Conservation (phyloP, 1,284 basidiomycete genomes). For the Tilletia setariae region DNA sequence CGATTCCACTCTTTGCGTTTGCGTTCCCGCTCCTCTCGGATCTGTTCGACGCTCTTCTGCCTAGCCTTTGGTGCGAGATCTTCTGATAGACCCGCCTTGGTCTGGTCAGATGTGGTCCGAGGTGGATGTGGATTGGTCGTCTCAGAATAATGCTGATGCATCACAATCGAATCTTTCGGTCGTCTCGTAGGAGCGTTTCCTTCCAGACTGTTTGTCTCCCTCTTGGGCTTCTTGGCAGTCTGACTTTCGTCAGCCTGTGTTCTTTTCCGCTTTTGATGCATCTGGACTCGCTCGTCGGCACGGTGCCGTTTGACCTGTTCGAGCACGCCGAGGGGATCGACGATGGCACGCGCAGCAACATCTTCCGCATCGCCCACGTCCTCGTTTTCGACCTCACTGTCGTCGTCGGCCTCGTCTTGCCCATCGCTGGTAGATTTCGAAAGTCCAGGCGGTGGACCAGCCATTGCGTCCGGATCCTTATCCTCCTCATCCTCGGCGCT, state of each 20-base stretch:
- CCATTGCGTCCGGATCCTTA: not conserved
- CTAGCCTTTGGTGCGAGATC: too few relatives aligned
- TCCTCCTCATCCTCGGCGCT: not conserved
- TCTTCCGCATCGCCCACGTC: not conserved
- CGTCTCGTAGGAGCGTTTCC: not conserved
- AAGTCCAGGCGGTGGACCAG: too few relatives aligned
- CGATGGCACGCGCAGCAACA: not conserved
- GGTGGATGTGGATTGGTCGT: not conserved
- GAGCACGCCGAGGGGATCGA: conserved; percentile 1
- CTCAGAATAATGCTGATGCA: conserved; percentile 29
- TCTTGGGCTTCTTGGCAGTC: too few relatives aligned
- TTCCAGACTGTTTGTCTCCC: not conserved
- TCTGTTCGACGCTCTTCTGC: conserved; percentile 32
- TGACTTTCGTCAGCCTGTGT: conserved; percentile 8
- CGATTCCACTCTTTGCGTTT: conserved; percentile 46
- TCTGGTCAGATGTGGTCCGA: not conserved
- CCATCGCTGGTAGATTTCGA: too few relatives aligned
- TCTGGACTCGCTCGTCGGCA: conserved; percentile 11
- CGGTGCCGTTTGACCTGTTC: not conserved
- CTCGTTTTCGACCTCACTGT: not conserved
- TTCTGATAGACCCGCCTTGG: conserved; percentile 13
- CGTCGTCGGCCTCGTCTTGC: not conserved
- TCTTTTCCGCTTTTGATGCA: conserved; percentile 18
- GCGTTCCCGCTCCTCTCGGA: conserved; percentile 30
- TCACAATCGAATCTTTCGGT: conserved; percentile 25